Evolutionary conservation across 352 stramenopile genomes (phyloP).

Genomic region (Phytophthora podocarpi): DNA sequence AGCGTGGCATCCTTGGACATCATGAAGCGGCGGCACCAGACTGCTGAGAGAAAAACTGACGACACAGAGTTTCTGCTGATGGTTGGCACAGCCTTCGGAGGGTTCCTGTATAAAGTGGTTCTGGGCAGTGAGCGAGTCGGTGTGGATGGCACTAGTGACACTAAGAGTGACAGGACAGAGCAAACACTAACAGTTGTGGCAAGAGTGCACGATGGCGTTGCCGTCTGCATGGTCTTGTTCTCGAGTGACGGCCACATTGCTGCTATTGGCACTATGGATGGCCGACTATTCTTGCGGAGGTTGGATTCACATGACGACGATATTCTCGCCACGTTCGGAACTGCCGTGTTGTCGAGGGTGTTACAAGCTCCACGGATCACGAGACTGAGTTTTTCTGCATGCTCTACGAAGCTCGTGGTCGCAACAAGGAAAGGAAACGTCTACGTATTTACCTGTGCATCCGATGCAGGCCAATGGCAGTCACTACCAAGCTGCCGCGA

Average conservation of each 20-base stretch:
- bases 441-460: slow-evolving; percentile 44
- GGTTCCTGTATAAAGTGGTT: slow-evolving; percentile 37
- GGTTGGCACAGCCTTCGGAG: slow-evolving; percentile 43
- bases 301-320: slow-evolving; percentile 7
- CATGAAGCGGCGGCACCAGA: background rate
- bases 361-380: slow-evolving; percentile 60
- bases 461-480: slow-evolving; percentile 26
- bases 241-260: slow-evolving; percentile 34
- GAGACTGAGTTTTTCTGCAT: slow-evolving; percentile 49
- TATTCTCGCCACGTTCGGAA: slow-evolving; percentile 27
- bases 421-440: slow-evolving; percentile 72
- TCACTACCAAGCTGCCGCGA: slow-evolving; percentile 24
- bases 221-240: slow-evolving; percentile 50
- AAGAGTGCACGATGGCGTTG: slow-evolving; percentile 28
- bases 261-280: slow-evolving; percentile 57
- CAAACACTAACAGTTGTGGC: slow-evolving; percentile 9
- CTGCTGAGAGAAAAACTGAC: background rate
- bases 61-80: slow-evolving; percentile 23
- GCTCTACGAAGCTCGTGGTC: slow-evolving; percentile 35
- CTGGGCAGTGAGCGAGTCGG: background rate
- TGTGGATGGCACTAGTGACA: background rate
- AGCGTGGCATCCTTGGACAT: slow-evolving; percentile 46
- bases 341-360: slow-evolving; percentile 37
- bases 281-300: slow-evolving; percentile 50
- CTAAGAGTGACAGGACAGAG: background rate